These are phyloP conservation scores for Petunia hybrid DNA, from an alignment of 305 asterid genomes.

Conservation along the genomic window DNA sequence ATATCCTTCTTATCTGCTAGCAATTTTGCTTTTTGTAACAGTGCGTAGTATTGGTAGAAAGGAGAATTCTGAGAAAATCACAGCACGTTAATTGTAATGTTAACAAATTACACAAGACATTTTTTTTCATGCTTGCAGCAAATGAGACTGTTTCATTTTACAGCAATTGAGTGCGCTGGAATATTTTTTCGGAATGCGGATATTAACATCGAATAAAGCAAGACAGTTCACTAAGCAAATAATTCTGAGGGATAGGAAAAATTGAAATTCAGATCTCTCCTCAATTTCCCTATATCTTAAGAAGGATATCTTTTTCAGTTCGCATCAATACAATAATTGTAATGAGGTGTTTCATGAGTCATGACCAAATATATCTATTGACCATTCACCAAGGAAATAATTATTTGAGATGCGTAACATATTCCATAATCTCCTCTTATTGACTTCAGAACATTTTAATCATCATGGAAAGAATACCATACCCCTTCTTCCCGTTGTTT, in stretches of 20 bases:
- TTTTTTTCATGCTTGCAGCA: neutral
- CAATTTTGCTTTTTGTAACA: constrained; percentile 45
- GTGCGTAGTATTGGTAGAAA: constrained; percentile 39
- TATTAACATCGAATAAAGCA: neutral
- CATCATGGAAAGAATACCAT: constrained; percentile 33
- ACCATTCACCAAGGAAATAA: neutral
- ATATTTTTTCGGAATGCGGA: neutral
- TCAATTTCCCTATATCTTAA: neutral
- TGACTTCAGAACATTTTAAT: neutral
- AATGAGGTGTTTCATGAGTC: constrained; percentile 20
- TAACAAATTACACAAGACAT: neutral
- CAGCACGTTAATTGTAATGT: constrained; percentile 25
- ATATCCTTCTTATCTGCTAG: constrained; percentile 53
- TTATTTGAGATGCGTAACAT: constrained; percentile 1
- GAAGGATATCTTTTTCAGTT: neutral
- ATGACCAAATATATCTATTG: constrained; percentile 4
- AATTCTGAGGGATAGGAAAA: neutral
- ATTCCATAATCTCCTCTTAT: neutral
- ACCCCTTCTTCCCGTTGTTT: constrained; percentile 81
- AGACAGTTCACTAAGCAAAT: neutral
- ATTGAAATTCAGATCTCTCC: neutral
- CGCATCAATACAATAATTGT: neutral
- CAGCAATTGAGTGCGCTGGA: neutral
- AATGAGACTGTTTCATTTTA: neutral
- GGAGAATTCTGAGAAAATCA: constrained; percentile 57